Evolutionary conservation across 2,329 filamentous ascomycete genomes (phyloP), one percentile per base, ranked within the genome.

Genomic region (Clonostachys rhizophaga): DNA sequence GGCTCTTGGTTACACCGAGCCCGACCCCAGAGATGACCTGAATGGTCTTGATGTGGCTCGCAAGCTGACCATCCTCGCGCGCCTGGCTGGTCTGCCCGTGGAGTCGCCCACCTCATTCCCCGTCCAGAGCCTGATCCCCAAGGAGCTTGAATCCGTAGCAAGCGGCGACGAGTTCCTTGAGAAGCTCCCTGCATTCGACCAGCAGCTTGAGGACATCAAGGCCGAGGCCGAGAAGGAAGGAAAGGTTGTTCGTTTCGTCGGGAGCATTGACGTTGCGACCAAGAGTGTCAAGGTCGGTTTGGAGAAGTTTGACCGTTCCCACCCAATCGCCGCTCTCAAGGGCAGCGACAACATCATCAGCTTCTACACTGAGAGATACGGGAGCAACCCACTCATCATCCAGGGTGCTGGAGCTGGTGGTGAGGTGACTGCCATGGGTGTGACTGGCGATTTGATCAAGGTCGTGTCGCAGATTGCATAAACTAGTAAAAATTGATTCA

Each of bases 341-440:
- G 94, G 94, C 35, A 97, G 91, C 67, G 94, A 97, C 66, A 99
- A 99, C 74, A 95, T 99, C 65, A 96, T 99, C 64, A 95, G 86
- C 75, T 96, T 99, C 76, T 95, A 96, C 71, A 99, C 94, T 6
- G 87, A 95, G 76, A 81, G 94, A 59, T 99, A 99, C 63, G 91
- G 91, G 49, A 79, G 76, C 63, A 95, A 92, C 68, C 91, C 94
- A 40, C 75, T 99, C 52, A 96, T 96, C 62, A 83, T 99, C 53
- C 92, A 97, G 72, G 94, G 94, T 50, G 91, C 90, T 35, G 94
- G 91, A 51, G 94, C 94, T 24, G 94, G 94, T 57, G 91, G 89
- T 54, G 91, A 96, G 41, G 91, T 97, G 46, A 99, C 94, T 34
- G 94, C 94, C 30, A 97, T 97, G 92, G 94, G 94, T 50, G 92